Conservation (phyloP, 345 rosid species). For the Litchi chinensis region DNA sequence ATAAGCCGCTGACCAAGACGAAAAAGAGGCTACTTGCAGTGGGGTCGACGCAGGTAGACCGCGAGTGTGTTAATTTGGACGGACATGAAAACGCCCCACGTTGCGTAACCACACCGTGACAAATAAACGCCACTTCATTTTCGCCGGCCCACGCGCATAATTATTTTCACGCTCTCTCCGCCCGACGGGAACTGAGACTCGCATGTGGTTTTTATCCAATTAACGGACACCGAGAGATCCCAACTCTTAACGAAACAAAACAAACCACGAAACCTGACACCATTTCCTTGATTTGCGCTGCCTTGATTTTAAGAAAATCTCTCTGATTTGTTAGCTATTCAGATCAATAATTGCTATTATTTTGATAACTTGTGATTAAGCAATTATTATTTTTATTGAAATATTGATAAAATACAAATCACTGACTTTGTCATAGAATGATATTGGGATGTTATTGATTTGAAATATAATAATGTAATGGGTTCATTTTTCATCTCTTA, state of each 20-base stretch:
- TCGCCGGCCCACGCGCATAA: not conserved
- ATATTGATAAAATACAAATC: not conserved
- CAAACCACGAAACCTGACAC: slow-evolving; percentile 16
- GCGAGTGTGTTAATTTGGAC: slow-evolving; percentile 20
- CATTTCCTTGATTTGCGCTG: slow-evolving; percentile 16
- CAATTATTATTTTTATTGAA: not conserved
- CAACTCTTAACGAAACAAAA: not conserved
- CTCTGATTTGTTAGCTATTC: too few relatives aligned
- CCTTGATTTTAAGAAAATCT: too few relatives aligned
- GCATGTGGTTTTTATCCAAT: slow-evolving; percentile 23
- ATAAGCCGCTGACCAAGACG: not conserved
- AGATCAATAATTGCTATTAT: too few relatives aligned
- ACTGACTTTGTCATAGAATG: not conserved
- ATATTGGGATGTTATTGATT: not conserved
- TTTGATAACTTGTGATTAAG: not conserved
- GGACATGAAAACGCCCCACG: slow-evolving; percentile 24
- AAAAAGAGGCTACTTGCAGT: not conserved
- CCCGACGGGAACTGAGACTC: slow-evolving; percentile 19
- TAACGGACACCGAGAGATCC: slow-evolving; percentile 12
- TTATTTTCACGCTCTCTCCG: not conserved
- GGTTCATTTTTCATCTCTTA: not conserved
- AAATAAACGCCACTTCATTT: not conserved
- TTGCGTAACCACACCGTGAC: not conserved
- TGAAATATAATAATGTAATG: not conserved
- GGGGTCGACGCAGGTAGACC: slow-evolving; percentile 22